Conservation (phyloP, 2,329 filamentous ascomycete genomes). For the Lachnellula suecica region DNA sequence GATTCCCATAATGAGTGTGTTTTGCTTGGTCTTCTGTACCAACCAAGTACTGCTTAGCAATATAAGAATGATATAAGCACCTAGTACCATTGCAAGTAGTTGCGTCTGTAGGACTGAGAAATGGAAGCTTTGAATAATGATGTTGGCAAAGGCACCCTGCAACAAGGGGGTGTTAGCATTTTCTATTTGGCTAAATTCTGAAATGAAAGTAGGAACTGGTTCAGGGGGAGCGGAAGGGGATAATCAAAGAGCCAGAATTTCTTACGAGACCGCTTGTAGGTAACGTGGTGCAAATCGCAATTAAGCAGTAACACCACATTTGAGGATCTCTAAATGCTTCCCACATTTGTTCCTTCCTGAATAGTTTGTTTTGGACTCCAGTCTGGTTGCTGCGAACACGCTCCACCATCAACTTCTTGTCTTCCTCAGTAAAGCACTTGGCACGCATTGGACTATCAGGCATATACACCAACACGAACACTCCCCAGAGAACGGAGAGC, state of each 20-base stretch:
- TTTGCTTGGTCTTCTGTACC: conserved; percentile 68
- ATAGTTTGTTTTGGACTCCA: conserved; percentile 51
- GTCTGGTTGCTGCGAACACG: conserved; percentile 58
- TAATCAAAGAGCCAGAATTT: too few relatives aligned
- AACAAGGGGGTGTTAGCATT: too few relatives aligned
- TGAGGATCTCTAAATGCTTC: conserved; percentile 63
- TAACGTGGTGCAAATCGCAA: conserved; percentile 64
- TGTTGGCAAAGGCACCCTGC: conserved; percentile 71
- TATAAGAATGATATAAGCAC: conserved; percentile 71
- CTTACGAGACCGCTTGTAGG: conserved; percentile 73
- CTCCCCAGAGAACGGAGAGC: conserved; percentile 42
- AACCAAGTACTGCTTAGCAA: conserved; percentile 66
- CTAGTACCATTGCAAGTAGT: conserved; percentile 72
- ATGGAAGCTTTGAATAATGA: conserved; percentile 70
- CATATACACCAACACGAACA: conserved; percentile 36
- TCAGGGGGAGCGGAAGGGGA: too few relatives aligned
- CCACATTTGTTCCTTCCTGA: conserved; percentile 48
- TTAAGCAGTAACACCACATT: conserved; percentile 40
- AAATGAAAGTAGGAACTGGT: too few relatives aligned
- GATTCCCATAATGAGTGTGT: conserved; percentile 62
- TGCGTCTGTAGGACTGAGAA: conserved; percentile 69
- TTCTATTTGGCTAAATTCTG: too few relatives aligned
- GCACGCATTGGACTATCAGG: conserved; percentile 20
- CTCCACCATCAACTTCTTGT: conserved; percentile 39
- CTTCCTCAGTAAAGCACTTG: conserved; percentile 21